Conservation (phyloP, 768 basidiomycete species). For the Suillus luteus region DNA sequence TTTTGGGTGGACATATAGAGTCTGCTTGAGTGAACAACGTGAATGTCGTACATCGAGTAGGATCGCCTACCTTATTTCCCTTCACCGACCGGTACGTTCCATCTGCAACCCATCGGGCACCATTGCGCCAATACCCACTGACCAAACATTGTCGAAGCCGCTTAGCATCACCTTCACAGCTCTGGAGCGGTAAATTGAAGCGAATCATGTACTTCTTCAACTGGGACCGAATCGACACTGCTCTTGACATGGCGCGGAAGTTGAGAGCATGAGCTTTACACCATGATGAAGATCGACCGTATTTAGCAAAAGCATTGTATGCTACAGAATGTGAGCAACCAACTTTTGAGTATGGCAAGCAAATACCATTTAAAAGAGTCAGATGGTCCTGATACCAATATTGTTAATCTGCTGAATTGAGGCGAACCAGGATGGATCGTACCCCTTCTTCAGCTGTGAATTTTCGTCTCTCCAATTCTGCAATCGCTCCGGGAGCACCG, state of each 20-base stretch:
- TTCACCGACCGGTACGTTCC: conserved; percentile 90
- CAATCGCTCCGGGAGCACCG: conserved; percentile 80
- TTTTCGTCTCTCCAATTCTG: conserved; percentile 91
- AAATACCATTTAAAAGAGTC: conserved; percentile 84
- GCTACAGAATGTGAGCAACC: conserved; percentile 43
- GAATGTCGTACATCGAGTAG: not conserved
- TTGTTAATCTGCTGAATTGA: conserved; percentile 13
- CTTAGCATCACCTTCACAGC: conserved; percentile 87
- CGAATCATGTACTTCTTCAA: conserved; percentile 93
- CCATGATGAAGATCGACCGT: conserved; percentile 86
- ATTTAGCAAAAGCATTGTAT: conserved; percentile 89
- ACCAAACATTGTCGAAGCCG: conserved; percentile 87
- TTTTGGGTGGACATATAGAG: conserved; percentile 88
- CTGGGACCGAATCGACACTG: conserved; percentile 92
- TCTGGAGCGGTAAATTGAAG: conserved; percentile 78
- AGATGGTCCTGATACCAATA: conserved; percentile 75
- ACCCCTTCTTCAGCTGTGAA: conserved; percentile 99
- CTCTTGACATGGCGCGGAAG: conserved; percentile 91
- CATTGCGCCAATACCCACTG: conserved; percentile 92
- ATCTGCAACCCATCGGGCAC: conserved; percentile 87
- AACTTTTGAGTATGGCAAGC: not conserved
- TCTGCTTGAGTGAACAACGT: conserved; percentile 42
- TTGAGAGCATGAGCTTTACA: conserved; percentile 92
- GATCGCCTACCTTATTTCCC: conserved; percentile 69
- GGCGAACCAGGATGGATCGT: conserved; percentile 25